Base-by-base conservation (phyloP, 176 grass and related monocot genomes). In the Rhynchospora tenuis region DNA sequence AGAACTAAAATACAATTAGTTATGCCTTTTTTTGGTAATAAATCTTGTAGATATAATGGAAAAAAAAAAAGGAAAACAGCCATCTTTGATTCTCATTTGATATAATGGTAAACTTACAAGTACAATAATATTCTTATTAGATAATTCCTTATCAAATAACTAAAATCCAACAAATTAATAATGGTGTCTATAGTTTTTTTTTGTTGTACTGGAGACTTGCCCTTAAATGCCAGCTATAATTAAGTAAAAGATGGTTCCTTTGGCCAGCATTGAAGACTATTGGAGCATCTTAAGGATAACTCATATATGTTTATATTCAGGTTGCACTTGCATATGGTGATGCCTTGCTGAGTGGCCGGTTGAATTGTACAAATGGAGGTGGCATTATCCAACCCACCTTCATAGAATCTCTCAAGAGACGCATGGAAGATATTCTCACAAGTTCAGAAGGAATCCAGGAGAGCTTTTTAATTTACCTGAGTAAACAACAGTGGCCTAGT, bases 281-380 rank as follows among this genome's bases (percentile, higher is more conserved):
- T 73, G 43, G 58, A 51, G 20, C 5, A 76, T 76, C 26, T 70
- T 79, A 79, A 24, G 44, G 14, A 33, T 52, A 80, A 64, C 46
- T 82, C 9, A 14, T 88, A 85, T 83, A 20, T 4, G 51, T 77
- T 22, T 84, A 64, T 71, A 51, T 80, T 76, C 80, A 95, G 95
- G 85, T 98, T 27, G 86, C 90, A 77, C 84, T 90, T 46, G 92
- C 93, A 26, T 98, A 98, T 66, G 94, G 88, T 22, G 92, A 93
- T 31, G 90, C 95, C 83, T 55, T 95, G 82, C 65, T 93, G 73
- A 90, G 65, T 83, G 89, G 90, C 28, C 90, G 88, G 85, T 68
- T 98, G 68, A 81, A 27, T 54, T 84, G 31, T 79, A 83, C 69
- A 45, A 89, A 85, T 86, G 89, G 88, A 86, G 89, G 89, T 31